Percentiles rank a stretch among this genome's conserved stretches.
Evolutionary conservation across 164 flowering plant genomes (phyloP).

Genomic region (Vitis rupestris): DNA sequence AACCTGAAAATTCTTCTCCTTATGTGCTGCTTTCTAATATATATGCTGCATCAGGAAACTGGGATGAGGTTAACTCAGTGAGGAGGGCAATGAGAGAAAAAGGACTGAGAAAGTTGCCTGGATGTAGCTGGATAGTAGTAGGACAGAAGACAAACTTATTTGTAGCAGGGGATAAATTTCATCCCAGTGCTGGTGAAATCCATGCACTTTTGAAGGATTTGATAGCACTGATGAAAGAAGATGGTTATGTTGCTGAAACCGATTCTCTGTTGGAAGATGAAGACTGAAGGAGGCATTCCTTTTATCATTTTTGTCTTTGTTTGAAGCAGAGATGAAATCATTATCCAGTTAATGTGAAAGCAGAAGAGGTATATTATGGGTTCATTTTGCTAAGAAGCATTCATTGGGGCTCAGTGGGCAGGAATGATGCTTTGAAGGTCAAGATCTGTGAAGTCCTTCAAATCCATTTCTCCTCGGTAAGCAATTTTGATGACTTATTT

Average conservation of each 20-base stretch:
- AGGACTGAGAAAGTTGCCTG: conserved; percentile 67
- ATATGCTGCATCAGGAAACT: conserved; percentile 70
- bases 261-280: conserved; percentile 12
- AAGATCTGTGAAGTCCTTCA: neutral
- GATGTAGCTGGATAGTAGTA: conserved; percentile 79
- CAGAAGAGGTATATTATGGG: neutral
- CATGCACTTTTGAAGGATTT: conserved; percentile 42
- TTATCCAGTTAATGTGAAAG: neutral
- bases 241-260: conserved; percentile 28
- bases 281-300: conserved; percentile 2
- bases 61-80: conserved; percentile 60
- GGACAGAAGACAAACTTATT: conserved; percentile 52
- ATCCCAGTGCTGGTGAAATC: conserved; percentile 47
- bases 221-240: conserved; percentile 42
- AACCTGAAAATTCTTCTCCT: conserved; percentile 72
- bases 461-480: neutral
- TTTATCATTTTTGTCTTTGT: neutral
- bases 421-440: neutral
- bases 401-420: neutral
- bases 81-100: conserved; percentile 72
- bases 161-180: conserved; percentile 72
- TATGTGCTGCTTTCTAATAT: conserved; percentile 79
- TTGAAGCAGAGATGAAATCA: neutral
- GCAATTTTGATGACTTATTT: neutral
- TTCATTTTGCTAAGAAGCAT: neutral